Conservation (phyloP, 208 protist species). For the Acanthamoeba healyi region DNA sequence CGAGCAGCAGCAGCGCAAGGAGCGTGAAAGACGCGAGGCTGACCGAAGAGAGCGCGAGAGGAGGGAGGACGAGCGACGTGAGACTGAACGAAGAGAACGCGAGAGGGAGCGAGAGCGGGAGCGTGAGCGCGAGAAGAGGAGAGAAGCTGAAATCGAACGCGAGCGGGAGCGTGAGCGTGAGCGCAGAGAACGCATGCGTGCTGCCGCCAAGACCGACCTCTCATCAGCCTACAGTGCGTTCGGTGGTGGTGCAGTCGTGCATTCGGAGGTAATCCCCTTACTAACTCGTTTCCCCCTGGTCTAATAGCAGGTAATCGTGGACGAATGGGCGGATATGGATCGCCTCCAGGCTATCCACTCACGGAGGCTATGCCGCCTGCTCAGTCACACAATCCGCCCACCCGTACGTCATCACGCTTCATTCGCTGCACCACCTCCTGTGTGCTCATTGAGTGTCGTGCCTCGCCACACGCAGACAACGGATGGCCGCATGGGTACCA, state of each 20-base stretch:
- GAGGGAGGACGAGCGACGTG: not conserved
- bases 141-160: not conserved
- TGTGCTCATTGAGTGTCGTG: no score
- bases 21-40: slow-evolving; percentile 32
- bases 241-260: not conserved
- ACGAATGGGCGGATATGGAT: not conserved
- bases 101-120: not conserved
- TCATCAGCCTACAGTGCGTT: not conserved
- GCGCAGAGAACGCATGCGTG: not conserved
- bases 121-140: not conserved
- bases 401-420: no score
- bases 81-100: not conserved
- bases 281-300: no score
- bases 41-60: not conserved
- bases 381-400: not conserved
- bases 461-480: no score
- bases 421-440: no score
- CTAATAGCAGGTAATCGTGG: not conserved
- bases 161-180: not conserved
- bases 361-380: not conserved
- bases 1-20: slow-evolving; percentile 4
- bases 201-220: not conserved
- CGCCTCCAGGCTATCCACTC: not conserved
- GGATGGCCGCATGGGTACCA: no score
- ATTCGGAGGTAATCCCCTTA: no score